These are phyloP conservation scores for Cicer bijugum DNA, from an alignment of 306 rosid species.

Conservation along the genomic window DNA sequence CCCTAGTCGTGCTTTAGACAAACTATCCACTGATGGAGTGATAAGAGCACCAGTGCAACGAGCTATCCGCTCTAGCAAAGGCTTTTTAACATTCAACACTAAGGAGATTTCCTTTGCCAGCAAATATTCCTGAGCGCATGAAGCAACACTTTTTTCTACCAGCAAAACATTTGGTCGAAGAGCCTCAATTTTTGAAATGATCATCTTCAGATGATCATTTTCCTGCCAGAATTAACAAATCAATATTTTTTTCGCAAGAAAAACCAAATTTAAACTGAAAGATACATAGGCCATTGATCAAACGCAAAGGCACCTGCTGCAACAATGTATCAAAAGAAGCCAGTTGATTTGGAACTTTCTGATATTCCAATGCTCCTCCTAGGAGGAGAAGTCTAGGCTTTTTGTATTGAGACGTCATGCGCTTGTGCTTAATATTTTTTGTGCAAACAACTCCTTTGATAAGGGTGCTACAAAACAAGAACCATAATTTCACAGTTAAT, in stretches of 20 bases:
- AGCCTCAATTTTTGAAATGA: conserved; percentile 87
- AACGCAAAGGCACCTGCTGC: conserved; percentile 74
- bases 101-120: conserved; percentile 90
- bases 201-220: conserved; percentile 79
- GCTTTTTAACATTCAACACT: conserved; percentile 93
- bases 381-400: conserved; percentile 75
- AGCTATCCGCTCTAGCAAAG: conserved; percentile 86
- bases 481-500: conserved; percentile 39
- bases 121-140: conserved; percentile 76
- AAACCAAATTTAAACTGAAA: conserved; percentile 21
- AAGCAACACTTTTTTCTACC: conserved; percentile 92
- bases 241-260: conserved; percentile 27
- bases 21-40: conserved; percentile 74
- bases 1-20: conserved; percentile 73
- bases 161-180: conserved; percentile 89
- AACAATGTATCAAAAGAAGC: conserved; percentile 85
- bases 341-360: conserved; percentile 84
- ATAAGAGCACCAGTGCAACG: conserved; percentile 87
- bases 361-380: conserved; percentile 93
- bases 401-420: conserved; percentile 93
- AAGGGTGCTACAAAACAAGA: conserved; percentile 65
- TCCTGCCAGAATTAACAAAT: conserved; percentile 63
- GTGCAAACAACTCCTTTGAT: conserved; percentile 93
- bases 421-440: conserved; percentile 95
- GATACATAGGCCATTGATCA: conserved; percentile 14